A percentile compares a stretch with the other conserved stretches of the same genome.
These are phyloP conservation scores for Agarophyton chilense DNA, from an alignment of 23 red algal species.

Conservation along the genomic window DNA sequence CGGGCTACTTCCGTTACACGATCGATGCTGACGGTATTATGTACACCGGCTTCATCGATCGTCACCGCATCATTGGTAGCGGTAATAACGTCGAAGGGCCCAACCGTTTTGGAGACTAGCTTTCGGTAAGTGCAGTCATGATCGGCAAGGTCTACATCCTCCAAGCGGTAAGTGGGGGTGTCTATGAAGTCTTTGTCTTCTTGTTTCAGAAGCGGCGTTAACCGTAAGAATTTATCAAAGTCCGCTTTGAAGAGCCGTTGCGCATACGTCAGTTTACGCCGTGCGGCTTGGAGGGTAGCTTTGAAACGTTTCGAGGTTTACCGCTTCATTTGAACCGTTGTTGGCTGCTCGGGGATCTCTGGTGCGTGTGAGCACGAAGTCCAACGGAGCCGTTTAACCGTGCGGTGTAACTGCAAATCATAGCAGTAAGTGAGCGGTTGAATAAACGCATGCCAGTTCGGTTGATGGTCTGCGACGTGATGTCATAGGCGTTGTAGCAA, in stretches of 20 bases:
- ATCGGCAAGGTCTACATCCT: neutral
- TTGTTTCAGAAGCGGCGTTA: neutral
- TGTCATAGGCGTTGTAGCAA: neutral
- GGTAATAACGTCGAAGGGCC: neutral
- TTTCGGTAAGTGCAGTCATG: neutral
- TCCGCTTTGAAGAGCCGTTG: slow-evolving; percentile 22
- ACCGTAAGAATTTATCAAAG: neutral
- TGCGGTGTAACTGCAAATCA: slow-evolving; percentile 19
- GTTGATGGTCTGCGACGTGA: slow-evolving; percentile 18
- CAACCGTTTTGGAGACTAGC: neutral
- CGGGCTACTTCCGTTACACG: slow-evolving; percentile 33
- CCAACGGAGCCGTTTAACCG: neutral
- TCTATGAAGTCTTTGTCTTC: slow-evolving; percentile 5
- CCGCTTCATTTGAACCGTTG: neutral
- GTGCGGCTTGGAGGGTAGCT: too few relatives aligned
- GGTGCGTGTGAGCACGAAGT: slow-evolving; percentile 26
- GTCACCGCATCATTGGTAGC: neutral
- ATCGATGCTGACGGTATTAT: slow-evolving; percentile 29
- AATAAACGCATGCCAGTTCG: slow-evolving; percentile 16
- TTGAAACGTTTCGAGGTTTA: neutral
- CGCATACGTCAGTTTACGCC: neutral
- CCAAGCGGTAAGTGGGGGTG: neutral
- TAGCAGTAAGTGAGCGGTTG: neutral
- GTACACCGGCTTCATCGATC: neutral
- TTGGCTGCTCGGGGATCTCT: neutral